phyloP scores from a whole-genome alignment of 139 green algal species.

The Micromonas pusilla region DNA sequence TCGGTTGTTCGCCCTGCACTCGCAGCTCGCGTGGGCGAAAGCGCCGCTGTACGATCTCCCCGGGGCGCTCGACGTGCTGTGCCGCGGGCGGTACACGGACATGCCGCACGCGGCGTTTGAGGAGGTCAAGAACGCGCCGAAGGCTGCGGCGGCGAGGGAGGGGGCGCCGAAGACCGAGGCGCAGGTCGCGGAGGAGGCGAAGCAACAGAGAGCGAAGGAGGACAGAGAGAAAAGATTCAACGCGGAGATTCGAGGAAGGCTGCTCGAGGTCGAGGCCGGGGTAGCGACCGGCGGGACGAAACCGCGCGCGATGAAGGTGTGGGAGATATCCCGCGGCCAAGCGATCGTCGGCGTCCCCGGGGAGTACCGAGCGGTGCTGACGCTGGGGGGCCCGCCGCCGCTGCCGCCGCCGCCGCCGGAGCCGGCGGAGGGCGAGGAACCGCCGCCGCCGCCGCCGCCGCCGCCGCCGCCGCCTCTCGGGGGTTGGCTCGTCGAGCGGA shows the following conservation, averaged over 20 bases:
- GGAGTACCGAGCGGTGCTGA: constrained; percentile 2
- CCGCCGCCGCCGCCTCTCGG: neutral
- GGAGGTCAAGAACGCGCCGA: neutral
- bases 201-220: neutral
- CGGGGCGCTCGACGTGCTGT: constrained; percentile 2
- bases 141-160: neutral
- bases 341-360: neutral
- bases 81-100: neutral
- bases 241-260: neutral
- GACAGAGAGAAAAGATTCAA: neutral
- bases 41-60: constrained; percentile 13
- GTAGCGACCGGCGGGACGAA: neutral
- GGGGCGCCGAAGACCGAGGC: neutral
- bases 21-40: constrained; percentile 2
- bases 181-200: neutral
- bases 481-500: constrained; percentile 1
- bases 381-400: constrained; percentile 8
- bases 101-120: neutral
- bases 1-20: neutral
- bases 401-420: neutral
- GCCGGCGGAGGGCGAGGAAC: neutral
- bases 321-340: neutral
- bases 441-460: neutral
- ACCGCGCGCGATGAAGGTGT: neutral
- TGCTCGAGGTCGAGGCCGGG: no score